Conservation (phyloP, 176 grass and related monocot genomes). For the Carex cristatella region DNA sequence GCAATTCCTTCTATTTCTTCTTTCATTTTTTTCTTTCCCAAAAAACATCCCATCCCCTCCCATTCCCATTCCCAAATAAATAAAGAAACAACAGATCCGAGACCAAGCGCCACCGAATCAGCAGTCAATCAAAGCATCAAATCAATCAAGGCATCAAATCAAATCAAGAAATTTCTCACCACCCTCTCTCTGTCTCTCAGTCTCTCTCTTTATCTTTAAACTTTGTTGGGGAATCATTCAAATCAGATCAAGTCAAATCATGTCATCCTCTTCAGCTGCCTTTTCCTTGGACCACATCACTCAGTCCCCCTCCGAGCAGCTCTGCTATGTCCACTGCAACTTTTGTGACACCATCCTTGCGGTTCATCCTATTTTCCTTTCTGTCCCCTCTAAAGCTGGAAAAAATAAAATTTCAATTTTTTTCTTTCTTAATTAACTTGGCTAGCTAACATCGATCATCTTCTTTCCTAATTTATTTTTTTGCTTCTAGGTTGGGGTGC, state of each 20-base stretch:
- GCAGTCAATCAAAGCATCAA: constrained; percentile 81
- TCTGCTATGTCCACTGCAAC: constrained; percentile 99
- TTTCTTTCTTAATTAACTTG: neutral
- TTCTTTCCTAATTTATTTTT: neutral
- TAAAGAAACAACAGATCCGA: constrained; percentile 80
- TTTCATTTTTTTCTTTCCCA: constrained; percentile 4
- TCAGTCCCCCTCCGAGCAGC: constrained; percentile 59
- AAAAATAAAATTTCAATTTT: neutral
- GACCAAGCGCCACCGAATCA: constrained; percentile 42
- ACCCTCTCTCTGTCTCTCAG: neutral
- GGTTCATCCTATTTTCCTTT: constrained; percentile 36
- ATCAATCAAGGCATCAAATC: constrained; percentile 71
- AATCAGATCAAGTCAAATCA: constrained; percentile 52
- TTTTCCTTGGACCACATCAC: constrained; percentile 65
- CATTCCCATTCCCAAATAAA: constrained; percentile 30
- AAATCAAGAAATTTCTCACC: constrained; percentile 17
- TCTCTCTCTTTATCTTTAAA: neutral
- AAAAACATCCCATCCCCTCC: constrained; percentile 18
- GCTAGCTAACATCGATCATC: too few relatives aligned
- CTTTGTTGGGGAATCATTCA: constrained; percentile 16
- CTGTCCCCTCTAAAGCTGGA: neutral
- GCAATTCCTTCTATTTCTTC: neutral
- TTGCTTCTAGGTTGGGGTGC: constrained; percentile 64
- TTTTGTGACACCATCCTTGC: constrained; percentile 97
- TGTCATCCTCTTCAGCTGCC: constrained; percentile 54